Evolutionary conservation across 495 filamentous ascomycete genomes (phyloP).

Genomic region (Aspergillus cavernicola): DNA sequence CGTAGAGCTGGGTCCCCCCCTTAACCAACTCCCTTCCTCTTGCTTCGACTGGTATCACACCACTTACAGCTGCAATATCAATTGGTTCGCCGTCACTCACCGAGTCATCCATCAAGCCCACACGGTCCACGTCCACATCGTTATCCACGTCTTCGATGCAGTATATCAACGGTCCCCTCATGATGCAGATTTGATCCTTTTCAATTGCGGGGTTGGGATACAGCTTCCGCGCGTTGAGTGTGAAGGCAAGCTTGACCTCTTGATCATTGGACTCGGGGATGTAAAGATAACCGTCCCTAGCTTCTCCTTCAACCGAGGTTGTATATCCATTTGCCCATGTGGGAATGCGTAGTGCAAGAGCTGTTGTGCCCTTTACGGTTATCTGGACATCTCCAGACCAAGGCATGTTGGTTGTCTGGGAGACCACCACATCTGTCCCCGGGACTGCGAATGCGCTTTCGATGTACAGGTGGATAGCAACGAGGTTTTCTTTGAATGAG

Average conservation of each 20-base stretch:
- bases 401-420: constrained; percentile 7
- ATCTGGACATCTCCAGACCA: constrained; percentile 7
- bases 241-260: constrained; percentile 1
- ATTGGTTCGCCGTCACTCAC: constrained; percentile 4
- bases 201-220: constrained; percentile 4
- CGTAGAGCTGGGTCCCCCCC: background rate
- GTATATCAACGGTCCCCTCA: constrained; percentile 11
- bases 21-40: constrained; percentile 3
- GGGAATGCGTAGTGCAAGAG: constrained; percentile 6
- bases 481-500: constrained; percentile 2
- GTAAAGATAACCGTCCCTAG: constrained; percentile 2
- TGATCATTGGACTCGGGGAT: background rate
- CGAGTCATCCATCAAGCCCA: background rate
- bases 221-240: background rate
- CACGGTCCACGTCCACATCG: constrained; percentile 7
- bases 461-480: constrained; percentile 9
- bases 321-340: constrained; percentile 9
- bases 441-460: constrained; percentile 5
- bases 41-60: background rate
- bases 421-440: background rate
- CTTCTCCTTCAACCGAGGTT: constrained; percentile 1
- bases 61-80: background rate
- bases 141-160: constrained; percentile 15
- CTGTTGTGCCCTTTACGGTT: background rate
- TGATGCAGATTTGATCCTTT: constrained; percentile 10